Base-by-base conservation (phyloP, 345 rosid species). In the Clarkia xantiana region DNA sequence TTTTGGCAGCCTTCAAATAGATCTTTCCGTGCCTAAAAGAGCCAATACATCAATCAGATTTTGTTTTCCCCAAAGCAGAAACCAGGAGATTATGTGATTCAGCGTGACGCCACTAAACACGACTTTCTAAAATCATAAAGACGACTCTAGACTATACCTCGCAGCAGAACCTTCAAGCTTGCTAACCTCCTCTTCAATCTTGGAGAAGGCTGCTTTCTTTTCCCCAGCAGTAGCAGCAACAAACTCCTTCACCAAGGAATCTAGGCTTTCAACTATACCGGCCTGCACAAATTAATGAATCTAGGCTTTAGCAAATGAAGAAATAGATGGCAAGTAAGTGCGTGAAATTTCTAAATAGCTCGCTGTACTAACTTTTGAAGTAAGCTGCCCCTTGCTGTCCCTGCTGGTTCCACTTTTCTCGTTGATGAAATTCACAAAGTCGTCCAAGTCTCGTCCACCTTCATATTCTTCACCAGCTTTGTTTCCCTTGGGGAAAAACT, bases 381-480 rank as follows among this genome's bases (percentile, higher is more conserved):
- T 87, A 49, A 84, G 84, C 56, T 78, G 81, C 55, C 99, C 99
- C 55, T 87, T 80, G 47, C 58, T 83, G 72, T 87, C 95, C 18
- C 99, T 85, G 60, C 84, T 82, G 42, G 94, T 78, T 47, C 94
- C 88, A 67, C 61, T 58, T 63, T 77, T 91, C 52, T 80, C 96
- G 45, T 93, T 93, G 58, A 93, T 77, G 72, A 87, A 84, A 66
- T 40, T 67, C 14, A 87, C 96, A 60, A 93, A 87, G 68, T 84
- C 95, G 23, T 80, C 96, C 41, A 93, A 56, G 60, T 87, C 95
- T 67, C 96, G 75, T 40, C 95, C 95, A 11, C 90, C 96, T 3
- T 77, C 94, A 47, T 87, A 93, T 11, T 86, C 95, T 61, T 84
- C 90, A 47, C 99, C 99, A 34, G 72, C 96, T 78, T 84, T 87